Base-by-base conservation (phyloP, 2,329 filamentous ascomycete genomes). In the Diaporthe sp. region DNA sequence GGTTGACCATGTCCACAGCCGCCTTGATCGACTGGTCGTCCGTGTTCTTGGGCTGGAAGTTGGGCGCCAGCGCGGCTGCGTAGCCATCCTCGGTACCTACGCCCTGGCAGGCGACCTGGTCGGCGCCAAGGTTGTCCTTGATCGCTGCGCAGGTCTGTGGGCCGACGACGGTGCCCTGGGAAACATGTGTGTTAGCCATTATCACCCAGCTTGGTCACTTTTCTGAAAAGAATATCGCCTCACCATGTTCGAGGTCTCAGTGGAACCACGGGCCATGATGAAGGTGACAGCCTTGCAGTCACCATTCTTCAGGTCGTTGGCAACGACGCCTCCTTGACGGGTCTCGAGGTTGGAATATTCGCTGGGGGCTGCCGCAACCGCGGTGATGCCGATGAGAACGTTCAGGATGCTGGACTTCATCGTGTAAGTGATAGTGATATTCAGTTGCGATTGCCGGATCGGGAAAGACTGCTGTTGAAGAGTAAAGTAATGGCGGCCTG, bases 221-320 rank as follows among this genome's bases (percentile, higher is more conserved):
- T 12, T 6, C 15, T 42, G 19, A 56, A 35, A 30, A 19, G 4
- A 12, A 6, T 39, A 22, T 7, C n/a, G 39, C 32, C 76, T 68
- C 70, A 83, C 82, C 78, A 82, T 80, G 61, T 83, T 83, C 47
- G 81, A 81, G 0, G 73, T 13, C 65, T 83, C 82, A 12, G 81
- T 81, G 0, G 82, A 82, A 0, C 79, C 82, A 19, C 82, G 80
- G 15, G 82, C 82, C 70, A 83, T 82, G 68, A 83, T 82, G 35
- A 83, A 81, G 3, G 79, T 80, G 3, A 80, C 78, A 10, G 77
- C 75, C 30, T 80, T 80, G 72, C 82, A 84, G 13, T 72, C 39
- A 10, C 75, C 76, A 56, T 71, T 19, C 58, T 77, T 76, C 30
- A 77, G 27, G 25, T 77, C 76, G 58, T 77, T 73, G 47, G 71